Evolutionary conservation across 1,284 basidiomycete genomes (phyloP).

Genomic region (Schizophyllum amplum): DNA sequence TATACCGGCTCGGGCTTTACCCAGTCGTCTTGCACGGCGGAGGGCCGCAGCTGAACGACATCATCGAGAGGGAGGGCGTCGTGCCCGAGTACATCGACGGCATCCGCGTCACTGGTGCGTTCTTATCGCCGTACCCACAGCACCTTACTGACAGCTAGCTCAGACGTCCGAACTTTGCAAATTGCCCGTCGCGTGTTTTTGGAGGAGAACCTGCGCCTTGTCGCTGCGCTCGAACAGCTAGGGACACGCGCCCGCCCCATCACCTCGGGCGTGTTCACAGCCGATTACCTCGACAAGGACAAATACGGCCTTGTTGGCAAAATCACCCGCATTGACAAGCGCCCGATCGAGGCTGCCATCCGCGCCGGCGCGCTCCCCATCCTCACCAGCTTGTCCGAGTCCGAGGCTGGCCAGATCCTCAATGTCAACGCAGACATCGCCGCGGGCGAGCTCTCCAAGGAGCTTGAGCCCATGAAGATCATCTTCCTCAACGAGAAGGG

Average conservation of each 20-base stretch:
- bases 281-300: conserved; percentile 87
- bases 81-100: conserved; percentile 94
- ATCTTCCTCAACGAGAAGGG: conserved; percentile 99
- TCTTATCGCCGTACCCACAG: neutral
- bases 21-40: conserved; percentile 93
- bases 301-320: conserved; percentile 95
- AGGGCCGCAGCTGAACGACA: conserved; percentile 90
- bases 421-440: conserved; percentile 98
- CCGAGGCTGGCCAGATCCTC: conserved; percentile 86
- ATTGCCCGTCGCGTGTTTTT: conserved; percentile 94
- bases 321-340: conserved; percentile 89
- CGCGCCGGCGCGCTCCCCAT: conserved; percentile 91
- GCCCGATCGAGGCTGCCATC: conserved; percentile 91
- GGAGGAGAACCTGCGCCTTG: conserved; percentile 91
- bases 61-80: conserved; percentile 85
- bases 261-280: conserved; percentile 92
- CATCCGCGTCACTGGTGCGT: conserved; percentile 84
- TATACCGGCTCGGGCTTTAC: conserved; percentile 90
- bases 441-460: conserved; percentile 92
- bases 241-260: conserved; percentile 94
- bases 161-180: conserved; percentile 86
- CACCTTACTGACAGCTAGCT: neutral
- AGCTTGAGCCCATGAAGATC: conserved; percentile 97
- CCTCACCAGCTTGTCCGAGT: conserved; percentile 87
- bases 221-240: conserved; percentile 82